Evolutionary conservation across 306 rosid species (phyloP).

Genomic region (Cucumis melo): DNA sequence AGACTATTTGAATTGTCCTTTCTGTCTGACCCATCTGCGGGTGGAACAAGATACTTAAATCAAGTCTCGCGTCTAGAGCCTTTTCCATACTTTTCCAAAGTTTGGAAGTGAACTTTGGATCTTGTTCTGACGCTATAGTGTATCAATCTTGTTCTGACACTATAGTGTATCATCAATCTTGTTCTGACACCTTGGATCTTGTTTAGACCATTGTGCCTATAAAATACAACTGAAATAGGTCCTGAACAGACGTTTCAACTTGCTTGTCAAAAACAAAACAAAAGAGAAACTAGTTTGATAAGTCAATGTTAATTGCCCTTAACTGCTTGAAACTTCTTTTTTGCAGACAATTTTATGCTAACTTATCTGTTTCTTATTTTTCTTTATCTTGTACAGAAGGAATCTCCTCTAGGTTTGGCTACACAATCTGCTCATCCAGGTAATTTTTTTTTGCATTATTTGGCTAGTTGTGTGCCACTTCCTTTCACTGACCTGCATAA

Average conservation of each 20-base stretch:
- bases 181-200: too few species aligned
- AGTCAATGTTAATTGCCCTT: background rate
- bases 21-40: too few species aligned
- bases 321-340: background rate
- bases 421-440: constrained; percentile 93
- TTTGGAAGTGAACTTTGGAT: too few species aligned
- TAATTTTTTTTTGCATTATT: background rate
- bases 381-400: constrained; percentile 43
- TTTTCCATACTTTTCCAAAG: too few species aligned
- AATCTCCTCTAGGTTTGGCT: constrained; percentile 54
- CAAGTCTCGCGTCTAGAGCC: too few species aligned
- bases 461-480: background rate
- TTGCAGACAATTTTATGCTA: background rate
- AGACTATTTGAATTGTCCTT: too few species aligned
- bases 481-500: background rate
- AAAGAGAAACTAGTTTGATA: background rate
- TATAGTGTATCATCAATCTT: too few species aligned
- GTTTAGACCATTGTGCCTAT: background rate
- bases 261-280: background rate
- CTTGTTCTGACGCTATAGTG: too few species aligned
- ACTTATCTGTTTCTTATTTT: background rate
- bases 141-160: too few species aligned
- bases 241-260: background rate
- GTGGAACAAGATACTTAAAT: too few species aligned
- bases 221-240: background rate